Base-by-base conservation (phyloP, 148 eudicot genomes). In the Persicaria tinctoria region DNA sequence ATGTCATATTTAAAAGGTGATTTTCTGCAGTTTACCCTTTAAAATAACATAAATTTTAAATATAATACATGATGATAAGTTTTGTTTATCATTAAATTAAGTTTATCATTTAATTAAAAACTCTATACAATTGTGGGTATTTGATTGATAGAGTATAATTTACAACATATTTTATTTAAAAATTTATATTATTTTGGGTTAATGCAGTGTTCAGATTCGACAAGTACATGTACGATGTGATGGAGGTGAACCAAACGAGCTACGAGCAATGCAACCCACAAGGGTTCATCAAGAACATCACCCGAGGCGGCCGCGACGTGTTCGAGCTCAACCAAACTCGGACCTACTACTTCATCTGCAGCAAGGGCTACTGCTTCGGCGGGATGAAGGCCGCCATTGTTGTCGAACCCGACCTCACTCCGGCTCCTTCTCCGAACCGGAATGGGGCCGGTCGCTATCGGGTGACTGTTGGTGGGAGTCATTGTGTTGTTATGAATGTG, bases 211-310 rank as follows among this genome's bases (percentile, higher is more conserved):
- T 83, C 16, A 32, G 51, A 38, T 83, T 68, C 59, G 46, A 75
- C 64, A 80, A 73, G 71, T 1, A 57, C 54, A 54, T 44, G 5
- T 80, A 41, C 38, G 86, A 83, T 20, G 81, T 83, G 8, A 16
- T 83, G 9, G 87, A 89, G 81, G 93, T 89, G 70, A 89, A 89
- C 86, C 14, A 87, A 51, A 89, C 87, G 13, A 79, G 53, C 77
- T 89, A 82, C 12, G 80, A 80, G 68, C 8, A 71, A 0, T 89
- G 93, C 79, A 78, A 76, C 72, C 78, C 79, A 53, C 63, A 81
- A 50, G 27, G 74, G 48, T 84, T 82, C 83, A 82, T 87, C 45
- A 50, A 59, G 11, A 89, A 89, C 77, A 72, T 87, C 11, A 89
- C 90, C 0, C 75, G 47, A 68, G 90, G 90, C 0, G 91, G 93